Base-by-base conservation (phyloP, 73 alveolate genomes). In the Diophrys appendiculata region DNA sequence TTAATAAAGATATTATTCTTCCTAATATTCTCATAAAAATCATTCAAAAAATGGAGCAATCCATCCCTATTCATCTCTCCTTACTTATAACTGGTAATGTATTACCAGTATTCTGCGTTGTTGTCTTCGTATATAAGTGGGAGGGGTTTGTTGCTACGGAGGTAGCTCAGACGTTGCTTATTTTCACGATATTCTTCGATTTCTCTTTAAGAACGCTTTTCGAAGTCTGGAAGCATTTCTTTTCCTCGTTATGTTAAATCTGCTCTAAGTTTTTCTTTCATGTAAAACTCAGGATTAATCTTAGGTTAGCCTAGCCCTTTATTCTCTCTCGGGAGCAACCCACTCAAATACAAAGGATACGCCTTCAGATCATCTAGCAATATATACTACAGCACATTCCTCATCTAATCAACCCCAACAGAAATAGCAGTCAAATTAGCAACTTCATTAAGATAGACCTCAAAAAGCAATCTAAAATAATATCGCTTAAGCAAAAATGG, bases 381-480 rank as follows among this genome's bases (percentile, higher is more conserved):
- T 0, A 85, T 67, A 33, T 68, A 85, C 18, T 27, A 34, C 22
- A 85, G 76, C 33, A 76, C 30, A 11, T 68, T 68, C 31, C 54
- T 25, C 52, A 85, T 72, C 28, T 60, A 32, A 26, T 71, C 64
- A 29, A 81, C 33, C 56, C 78, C 78, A 26, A 85, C 34, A 65
- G 77, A 81, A 29, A 85, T 60, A 24, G 35, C 43, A 24, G 56
- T 11, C 14, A 72, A 55, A 11, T 70, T 81, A 28, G 54, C 69
- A n/a, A 85, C 84, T 30, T 56, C 77, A 27, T 69, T 34, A 5
- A 85, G 56, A 55, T 73, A 85, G 22, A 78, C 85, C 30, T 85
- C 93, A 65, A 64, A 85, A 23, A 85, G 54, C 29, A 85, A 55
- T 30, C 93, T 69, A 67, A 78, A 85, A 73, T 85, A 85, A 14